Evolutionary conservation across 768 basidiomycete species (phyloP), one percentile per base, ranked within the genome.

Genomic region (Boletus huronensis): DNA sequence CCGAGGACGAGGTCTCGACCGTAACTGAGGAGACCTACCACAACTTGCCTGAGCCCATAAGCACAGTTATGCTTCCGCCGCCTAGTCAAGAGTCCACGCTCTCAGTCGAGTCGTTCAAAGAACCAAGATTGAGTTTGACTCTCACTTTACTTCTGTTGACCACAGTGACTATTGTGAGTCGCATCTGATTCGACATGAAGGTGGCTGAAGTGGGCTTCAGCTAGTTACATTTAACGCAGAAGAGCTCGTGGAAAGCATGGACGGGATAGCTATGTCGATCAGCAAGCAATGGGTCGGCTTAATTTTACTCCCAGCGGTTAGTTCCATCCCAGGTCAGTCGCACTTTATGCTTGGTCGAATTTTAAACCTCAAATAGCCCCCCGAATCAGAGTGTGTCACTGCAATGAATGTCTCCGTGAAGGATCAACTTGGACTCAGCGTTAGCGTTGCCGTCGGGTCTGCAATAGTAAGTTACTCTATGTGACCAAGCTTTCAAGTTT

Each of bases 231-330:
- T 88, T 53, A 85, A 79, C 6, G 85, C 87, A 10, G 87, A 87
- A 61, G 83, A 78, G 71, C 75, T 98, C 16, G 93, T 98, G 8
- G 84, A 82, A 64, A 85, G 88, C 8, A 91, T 97, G 82, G 82
- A 93, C 65, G 85, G 83, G 36, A 75, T 96, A 50, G 86, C 87
- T 1, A 72, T 64, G 19, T 76, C 76, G 4, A 82, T 98, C 57
- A 87, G 83, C 64, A 89, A 90, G 59, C 88, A 93, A 68, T 98
- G 92, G 85, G 79, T 95, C 53, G 93, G 86, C 16, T 74, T 98
- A 34, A 92, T 98, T 61, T 67, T 98, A 14, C 79, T 98, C 10
- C 95, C 95, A 3, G 85, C 87, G 17, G 87, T 95, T 38, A 87
- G 83, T 32, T 87, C 87, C 14, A 76, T 92, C 32, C 87, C 90